Base-by-base conservation (phyloP, 1,284 basidiomycete genomes). In the Mycosarcoma mackinlayi region DNA sequence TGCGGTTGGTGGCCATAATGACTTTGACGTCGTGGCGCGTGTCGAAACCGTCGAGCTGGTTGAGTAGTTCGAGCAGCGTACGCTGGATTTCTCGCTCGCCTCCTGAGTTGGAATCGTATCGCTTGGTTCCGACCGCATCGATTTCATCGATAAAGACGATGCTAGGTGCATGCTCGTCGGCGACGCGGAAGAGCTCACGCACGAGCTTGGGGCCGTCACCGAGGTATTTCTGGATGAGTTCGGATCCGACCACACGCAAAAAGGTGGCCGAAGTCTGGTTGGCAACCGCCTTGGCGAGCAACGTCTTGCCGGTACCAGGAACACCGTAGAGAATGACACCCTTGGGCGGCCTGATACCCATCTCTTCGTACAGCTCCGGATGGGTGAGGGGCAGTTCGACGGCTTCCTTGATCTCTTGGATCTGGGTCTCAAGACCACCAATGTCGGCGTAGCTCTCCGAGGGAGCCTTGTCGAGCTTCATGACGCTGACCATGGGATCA, bases 391-490 rank as follows among this genome's bases (percentile, higher is more conserved):
- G 96, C 45, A 99, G 87, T 84, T 98, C 96, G 62, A 99, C 95
- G 23, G 95, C 93, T 90, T 99, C 95, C 87, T 98, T 98, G 83
- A 98, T 98, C 85, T 98, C 95, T 84, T 98, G 94, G 77, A 98
- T 98, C 84, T 98, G 96, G 47, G 87, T 87, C 83, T 98, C 96
- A 24, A 99, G 86, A 57, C 95, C 95, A 87, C 96, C 96, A 76
- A 99, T 92, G 82, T 98, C 96, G 33, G 95, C 94, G 84, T 99
- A 99, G 73, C 92, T 96, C 85, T 98, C 96, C 18, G 94, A 95
- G 1, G 96, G 96, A 8, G 95, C 95, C 86, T 98, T 98, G 69
- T 83, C 82, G 40, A 98, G 88, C 84, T 98, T 97, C 95, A 98
- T 98, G 76, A 97, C 92, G 81, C 90, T 96, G 71, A 98, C 95